Conservation (phyloP, 208 protist species). For the Leishmania tarentolae region DNA sequence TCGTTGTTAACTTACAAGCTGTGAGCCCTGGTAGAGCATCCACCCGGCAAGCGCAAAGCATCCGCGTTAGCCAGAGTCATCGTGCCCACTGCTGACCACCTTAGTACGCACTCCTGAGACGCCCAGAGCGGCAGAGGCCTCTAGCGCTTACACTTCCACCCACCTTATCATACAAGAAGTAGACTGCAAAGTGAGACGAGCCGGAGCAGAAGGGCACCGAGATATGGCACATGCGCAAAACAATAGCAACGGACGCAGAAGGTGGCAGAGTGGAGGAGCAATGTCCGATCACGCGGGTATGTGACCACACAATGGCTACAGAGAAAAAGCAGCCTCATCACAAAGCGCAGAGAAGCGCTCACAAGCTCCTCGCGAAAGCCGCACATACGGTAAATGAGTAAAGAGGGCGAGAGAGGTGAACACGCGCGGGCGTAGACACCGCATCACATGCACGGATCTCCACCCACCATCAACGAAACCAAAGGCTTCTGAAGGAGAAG, state of each 20-base stretch:
- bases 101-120: background rate
- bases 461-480: background rate
- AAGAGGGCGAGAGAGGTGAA: background rate
- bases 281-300: background rate
- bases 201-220: background rate
- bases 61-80: background rate
- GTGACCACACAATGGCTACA: background rate
- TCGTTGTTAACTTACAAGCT: background rate
- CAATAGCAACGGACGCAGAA: background rate
- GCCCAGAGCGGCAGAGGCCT: background rate
- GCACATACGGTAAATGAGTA: constrained; percentile 1
- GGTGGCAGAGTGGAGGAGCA: background rate
- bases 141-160: background rate
- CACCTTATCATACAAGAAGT: background rate
- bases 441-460: background rate
- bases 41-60: background rate
- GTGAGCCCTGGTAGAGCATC: background rate
- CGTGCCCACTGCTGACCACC: background rate
- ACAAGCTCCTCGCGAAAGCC: background rate
- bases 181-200: background rate
- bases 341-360: background rate
- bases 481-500: background rate
- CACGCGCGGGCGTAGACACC: background rate
- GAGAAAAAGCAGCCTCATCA: background rate
- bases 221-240: background rate